Evolutionary conservation across 805 yeast species (phyloP), one percentile per base, ranked within the genome.

Genomic region (Pichia californica): DNA sequence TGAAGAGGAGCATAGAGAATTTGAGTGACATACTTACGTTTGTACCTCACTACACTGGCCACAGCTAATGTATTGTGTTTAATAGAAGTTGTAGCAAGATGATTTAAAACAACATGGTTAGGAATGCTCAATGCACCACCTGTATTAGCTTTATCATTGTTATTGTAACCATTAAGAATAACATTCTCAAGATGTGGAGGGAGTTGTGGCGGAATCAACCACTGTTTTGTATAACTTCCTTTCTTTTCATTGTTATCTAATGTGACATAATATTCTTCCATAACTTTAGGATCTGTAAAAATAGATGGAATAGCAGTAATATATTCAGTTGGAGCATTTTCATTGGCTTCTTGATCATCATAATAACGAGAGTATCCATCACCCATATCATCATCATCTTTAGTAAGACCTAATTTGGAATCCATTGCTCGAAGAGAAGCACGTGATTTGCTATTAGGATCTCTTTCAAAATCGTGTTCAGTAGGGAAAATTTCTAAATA

Each of bases 161-260:
- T 60, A 52, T 69, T 71, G 68, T 74, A 83, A 52, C 81, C 79
- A 67, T 91, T 91, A 57, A 91, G 73, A 43, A 93, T 88, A 44
- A 93, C 98, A 56, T 84, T 83, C 60, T 93, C 99, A 47, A 93
- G 71, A 62, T 91, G 99, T 9, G 99, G 99, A 8, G 99, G 99
- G 39, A 93, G 71, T 58, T 85, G 95, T 19, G 99, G 99, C 18
- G 99, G 98, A 26, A 94, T 88, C 41, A 89, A 76, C 70, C 69
- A 65, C 41, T 65, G 68, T 41, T 62, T 67, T n/a, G 52, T 31
- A 16, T 44, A 45, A 36, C 46, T 41, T 7, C 47, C 44, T n/a
- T 39, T 43, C 7, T 37, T 37, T 31, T 44, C 47, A 32, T 40
- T 44, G 53, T 77, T 77, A 56, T 85, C 94, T 40, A 85, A 69